Percentiles rank a stretch among this genome's conserved stretches.
Conservation (phyloP, 1,139 yeast species). For the Candida sp. region DNA sequence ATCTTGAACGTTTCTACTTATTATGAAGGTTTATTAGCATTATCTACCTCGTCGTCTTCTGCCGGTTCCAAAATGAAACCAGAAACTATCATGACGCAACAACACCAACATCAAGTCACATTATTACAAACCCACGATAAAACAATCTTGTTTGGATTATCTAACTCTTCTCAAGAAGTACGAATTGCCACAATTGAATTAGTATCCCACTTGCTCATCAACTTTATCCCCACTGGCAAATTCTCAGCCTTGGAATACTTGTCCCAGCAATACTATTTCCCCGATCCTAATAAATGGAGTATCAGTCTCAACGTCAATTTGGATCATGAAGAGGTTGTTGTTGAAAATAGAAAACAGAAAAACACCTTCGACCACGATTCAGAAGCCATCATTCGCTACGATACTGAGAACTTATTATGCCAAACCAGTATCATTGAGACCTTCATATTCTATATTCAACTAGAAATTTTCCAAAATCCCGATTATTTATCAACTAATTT, state of each 20-base stretch:
- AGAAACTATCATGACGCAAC: slow-evolving; percentile 40
- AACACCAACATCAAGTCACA: slow-evolving; percentile 32
- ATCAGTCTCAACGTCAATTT: slow-evolving; percentile 8
- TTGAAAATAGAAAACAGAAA: slow-evolving; percentile 18
- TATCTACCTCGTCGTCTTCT: slow-evolving; percentile 34
- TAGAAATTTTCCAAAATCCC: slow-evolving; percentile 40
- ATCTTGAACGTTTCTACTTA: slow-evolving; percentile 31
- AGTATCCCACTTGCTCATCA: slow-evolving; percentile 32
- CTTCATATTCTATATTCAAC: slow-evolving; percentile 34
- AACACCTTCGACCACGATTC: slow-evolving; percentile 27
- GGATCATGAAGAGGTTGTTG: slow-evolving; percentile 14
- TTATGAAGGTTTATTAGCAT: slow-evolving; percentile 35
- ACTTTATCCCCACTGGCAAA: slow-evolving; percentile 39
- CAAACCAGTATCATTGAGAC: slow-evolving; percentile 36
- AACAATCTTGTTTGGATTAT: slow-evolving; percentile 24
- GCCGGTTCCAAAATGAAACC: slow-evolving; percentile 43
- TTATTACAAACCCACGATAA: slow-evolving; percentile 32
- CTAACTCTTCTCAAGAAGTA: slow-evolving; percentile 31
- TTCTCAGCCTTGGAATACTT: slow-evolving; percentile 35
- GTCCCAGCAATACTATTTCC: slow-evolving; percentile 24
- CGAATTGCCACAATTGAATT: slow-evolving; percentile 38
- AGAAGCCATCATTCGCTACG: slow-evolving; percentile 18
- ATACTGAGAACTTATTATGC: slow-evolving; percentile 17
- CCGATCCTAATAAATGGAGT: slow-evolving; percentile 24
- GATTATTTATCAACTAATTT: slow-evolving; percentile 33